phyloP scores from a whole-genome alignment of 1,139 yeast genomes.

The Magnusiomyces sp. region DNA sequence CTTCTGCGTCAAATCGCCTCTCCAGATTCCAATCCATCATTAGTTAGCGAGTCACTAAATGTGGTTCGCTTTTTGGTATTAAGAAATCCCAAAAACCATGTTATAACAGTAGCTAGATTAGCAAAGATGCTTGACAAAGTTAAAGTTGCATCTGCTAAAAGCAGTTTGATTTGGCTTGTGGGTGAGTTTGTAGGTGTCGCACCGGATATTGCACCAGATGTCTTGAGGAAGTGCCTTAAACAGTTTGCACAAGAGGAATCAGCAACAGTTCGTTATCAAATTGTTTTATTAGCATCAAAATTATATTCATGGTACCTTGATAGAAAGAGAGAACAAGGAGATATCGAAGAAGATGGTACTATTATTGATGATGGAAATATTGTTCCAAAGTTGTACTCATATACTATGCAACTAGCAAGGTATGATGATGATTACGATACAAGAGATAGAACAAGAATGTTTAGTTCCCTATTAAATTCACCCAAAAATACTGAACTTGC shows the following conservation, averaged over 20 bases:
- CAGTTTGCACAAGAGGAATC: constrained; percentile 46
- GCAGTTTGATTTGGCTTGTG: constrained; percentile 82
- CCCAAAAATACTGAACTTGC: constrained; percentile 44
- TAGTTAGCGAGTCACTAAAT: constrained; percentile 53
- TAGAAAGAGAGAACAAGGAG: constrained; percentile 18
- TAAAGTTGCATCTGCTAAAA: constrained; percentile 44
- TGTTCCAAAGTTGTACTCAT: constrained; percentile 48
- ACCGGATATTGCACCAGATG: constrained; percentile 66
- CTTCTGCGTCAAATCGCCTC: constrained; percentile 36
- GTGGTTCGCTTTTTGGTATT: constrained; percentile 70
- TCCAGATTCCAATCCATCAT: constrained; percentile 19
- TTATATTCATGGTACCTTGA: constrained; percentile 47
- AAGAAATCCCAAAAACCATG: constrained; percentile 41
- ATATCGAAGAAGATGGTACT: constrained; percentile 15
- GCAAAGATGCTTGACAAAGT: constrained; percentile 27
- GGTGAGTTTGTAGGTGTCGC: constrained; percentile 61
- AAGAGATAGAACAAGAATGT: constrained; percentile 76
- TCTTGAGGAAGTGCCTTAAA: constrained; percentile 52
- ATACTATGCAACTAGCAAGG: constrained; percentile 55
- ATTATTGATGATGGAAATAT: constrained; percentile 30
- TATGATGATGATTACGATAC: constrained; percentile 73
- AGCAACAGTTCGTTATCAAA: constrained; percentile 58
- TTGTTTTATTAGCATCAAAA: constrained; percentile 67
- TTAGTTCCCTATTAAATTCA: constrained; percentile 42
- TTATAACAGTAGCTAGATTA: constrained; percentile 37